Evolutionary conservation across 805 yeast genomes (phyloP).

Genomic region (Phaffomyces opuntiae): DNA sequence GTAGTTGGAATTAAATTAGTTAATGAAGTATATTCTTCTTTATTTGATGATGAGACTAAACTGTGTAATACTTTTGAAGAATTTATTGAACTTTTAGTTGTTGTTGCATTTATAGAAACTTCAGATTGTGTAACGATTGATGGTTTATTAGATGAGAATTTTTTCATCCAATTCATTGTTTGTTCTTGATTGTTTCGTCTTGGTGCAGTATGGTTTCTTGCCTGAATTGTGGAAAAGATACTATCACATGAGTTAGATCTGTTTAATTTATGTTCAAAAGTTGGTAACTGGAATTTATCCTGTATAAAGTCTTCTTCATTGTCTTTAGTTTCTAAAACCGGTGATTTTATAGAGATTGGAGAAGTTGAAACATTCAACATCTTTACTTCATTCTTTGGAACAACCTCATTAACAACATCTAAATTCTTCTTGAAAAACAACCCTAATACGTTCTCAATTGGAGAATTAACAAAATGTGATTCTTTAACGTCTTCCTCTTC

Average conservation of each 20-base stretch:
- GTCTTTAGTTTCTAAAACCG: too few species aligned
- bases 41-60: slow-evolving; percentile 8
- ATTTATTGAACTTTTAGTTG: background rate
- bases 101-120: slow-evolving; percentile 2
- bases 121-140: slow-evolving; percentile 2
- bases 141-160: slow-evolving; percentile 9
- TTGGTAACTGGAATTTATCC: slow-evolving; percentile 8
- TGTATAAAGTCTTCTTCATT: background rate
- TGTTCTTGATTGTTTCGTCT: slow-evolving; percentile 17
- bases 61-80: slow-evolving; percentile 9
- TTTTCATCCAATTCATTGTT: slow-evolving; percentile 22
- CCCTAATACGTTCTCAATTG: background rate
- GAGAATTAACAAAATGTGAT: slow-evolving; percentile 12
- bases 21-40: slow-evolving; percentile 6
- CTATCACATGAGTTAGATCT: slow-evolving; percentile 25
- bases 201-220: slow-evolving; percentile 17
- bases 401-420: too few species aligned
- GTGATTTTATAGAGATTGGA: background rate
- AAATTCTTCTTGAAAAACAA: background rate
- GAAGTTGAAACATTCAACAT: background rate
- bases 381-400: background rate
- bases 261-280: slow-evolving; percentile 20
- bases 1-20: slow-evolving; percentile 2
- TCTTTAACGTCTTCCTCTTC: slow-evolving; percentile 10
- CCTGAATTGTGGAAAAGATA: slow-evolving; percentile 19